Evolutionary conservation across 345 rosid genomes (phyloP).

Genomic region (Gossypium longicalyx): DNA sequence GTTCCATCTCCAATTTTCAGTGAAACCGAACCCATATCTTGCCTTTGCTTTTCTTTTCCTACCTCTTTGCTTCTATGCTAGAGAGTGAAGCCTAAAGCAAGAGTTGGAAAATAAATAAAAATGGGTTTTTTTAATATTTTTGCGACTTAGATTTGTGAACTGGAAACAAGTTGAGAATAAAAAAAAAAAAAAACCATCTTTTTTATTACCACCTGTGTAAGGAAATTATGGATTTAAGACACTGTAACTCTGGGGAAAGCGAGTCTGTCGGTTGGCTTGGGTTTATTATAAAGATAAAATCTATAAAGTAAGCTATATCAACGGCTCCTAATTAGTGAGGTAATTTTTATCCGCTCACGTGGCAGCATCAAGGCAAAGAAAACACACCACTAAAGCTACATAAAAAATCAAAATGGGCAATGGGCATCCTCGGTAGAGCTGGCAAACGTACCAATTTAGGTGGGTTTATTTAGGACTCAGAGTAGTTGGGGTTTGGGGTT

Average conservation of each 20-base stretch:
- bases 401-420: neutral
- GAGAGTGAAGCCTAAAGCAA: neutral
- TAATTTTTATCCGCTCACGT: neutral
- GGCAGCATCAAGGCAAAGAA: neutral
- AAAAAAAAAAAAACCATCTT: neutral
- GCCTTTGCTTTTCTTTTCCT: neutral
- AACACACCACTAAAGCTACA: neutral
- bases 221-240: neutral
- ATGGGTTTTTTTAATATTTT: neutral
- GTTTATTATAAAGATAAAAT: neutral
- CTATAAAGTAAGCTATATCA: neutral
- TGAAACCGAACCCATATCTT: conserved; percentile 78
- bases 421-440: neutral
- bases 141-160: neutral
- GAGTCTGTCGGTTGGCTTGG: neutral
- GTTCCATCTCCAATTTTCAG: conserved; percentile 94
- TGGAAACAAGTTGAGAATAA: neutral
- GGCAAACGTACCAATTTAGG: too few relatives aligned
- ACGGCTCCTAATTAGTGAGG: neutral
- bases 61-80: neutral
- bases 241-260: neutral
- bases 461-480: too few relatives aligned
- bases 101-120: neutral
- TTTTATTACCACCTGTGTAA: neutral
- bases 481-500: too few relatives aligned